Percentiles rank a stretch among this genome's conserved stretches.
These are phyloP conservation scores for Dryas octopetala DNA, from an alignment of 306 rosid genomes.

Conservation along the genomic window DNA sequence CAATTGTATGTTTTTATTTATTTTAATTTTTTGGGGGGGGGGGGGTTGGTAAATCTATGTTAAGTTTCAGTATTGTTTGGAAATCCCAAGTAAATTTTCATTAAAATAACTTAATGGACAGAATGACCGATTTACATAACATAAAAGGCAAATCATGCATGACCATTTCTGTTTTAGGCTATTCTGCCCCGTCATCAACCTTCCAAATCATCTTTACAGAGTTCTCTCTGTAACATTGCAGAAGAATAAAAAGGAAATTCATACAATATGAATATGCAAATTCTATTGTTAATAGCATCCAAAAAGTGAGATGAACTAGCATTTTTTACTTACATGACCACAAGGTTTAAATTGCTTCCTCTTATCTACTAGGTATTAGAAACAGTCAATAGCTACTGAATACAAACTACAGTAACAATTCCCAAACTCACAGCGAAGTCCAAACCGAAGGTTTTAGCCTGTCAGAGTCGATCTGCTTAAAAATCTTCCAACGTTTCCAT, in stretches of 20 bases:
- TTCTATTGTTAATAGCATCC: slow-evolving; percentile 1
- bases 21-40: too few species aligned
- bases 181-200: too few species aligned
- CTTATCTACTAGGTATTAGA: slow-evolving; percentile 12
- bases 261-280: not conserved
- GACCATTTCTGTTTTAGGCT: too few species aligned
- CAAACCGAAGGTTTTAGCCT: slow-evolving; percentile 1
- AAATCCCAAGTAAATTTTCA: too few species aligned
- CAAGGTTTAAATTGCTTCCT: not conserved
- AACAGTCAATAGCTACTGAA: slow-evolving; percentile 19
- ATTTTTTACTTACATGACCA: not conserved
- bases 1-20: too few species aligned
- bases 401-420: slow-evolving; percentile 16
- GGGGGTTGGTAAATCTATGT: too few species aligned
- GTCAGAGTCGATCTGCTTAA: slow-evolving; percentile 4
- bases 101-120: too few species aligned
- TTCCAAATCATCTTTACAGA: not conserved
- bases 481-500: slow-evolving; percentile 23
- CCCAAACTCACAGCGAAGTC: too few species aligned
- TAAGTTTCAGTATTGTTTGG: too few species aligned
- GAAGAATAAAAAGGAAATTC: not conserved
- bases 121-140: too few species aligned
- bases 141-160: too few species aligned
- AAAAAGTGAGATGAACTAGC: slow-evolving; percentile 15
- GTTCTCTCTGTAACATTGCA: too few species aligned